Conservation (phyloP, 148 eudicot species). For the Rhododendron mucronatum region DNA sequence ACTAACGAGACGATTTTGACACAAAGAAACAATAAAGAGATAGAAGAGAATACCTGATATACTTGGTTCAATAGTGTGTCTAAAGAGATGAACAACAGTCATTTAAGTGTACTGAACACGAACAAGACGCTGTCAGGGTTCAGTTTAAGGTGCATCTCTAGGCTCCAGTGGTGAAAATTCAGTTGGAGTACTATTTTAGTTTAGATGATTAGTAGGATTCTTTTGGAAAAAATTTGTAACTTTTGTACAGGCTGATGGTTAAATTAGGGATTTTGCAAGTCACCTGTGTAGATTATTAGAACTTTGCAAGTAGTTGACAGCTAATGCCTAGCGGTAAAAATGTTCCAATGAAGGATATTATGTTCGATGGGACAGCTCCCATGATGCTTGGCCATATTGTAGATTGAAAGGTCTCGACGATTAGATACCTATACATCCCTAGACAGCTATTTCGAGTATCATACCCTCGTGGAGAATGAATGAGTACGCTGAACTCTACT, state of each 20-base stretch:
- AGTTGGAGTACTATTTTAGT: background rate
- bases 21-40: background rate
- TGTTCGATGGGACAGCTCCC: background rate
- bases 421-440: background rate
- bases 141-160: background rate
- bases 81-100: background rate
- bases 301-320: background rate
- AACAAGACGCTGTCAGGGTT: background rate
- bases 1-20: background rate
- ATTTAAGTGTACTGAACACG: background rate
- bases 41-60: background rate
- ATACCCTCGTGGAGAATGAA: background rate
- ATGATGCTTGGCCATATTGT: background rate
- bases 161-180: background rate
- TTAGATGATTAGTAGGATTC: background rate
- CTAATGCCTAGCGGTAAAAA: background rate
- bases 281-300: background rate
- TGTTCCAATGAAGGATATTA: background rate
- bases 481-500: background rate
- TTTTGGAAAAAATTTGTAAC: background rate
- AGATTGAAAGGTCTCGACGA: background rate
- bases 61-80: background rate
- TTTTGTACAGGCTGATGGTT: background rate
- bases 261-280: background rate
- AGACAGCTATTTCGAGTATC: background rate